Evolutionary conservation across 129 eudicot genomes (phyloP), one percentile per base, ranked within the genome.

Genomic region (Chrysanthemum seticuspe): DNA sequence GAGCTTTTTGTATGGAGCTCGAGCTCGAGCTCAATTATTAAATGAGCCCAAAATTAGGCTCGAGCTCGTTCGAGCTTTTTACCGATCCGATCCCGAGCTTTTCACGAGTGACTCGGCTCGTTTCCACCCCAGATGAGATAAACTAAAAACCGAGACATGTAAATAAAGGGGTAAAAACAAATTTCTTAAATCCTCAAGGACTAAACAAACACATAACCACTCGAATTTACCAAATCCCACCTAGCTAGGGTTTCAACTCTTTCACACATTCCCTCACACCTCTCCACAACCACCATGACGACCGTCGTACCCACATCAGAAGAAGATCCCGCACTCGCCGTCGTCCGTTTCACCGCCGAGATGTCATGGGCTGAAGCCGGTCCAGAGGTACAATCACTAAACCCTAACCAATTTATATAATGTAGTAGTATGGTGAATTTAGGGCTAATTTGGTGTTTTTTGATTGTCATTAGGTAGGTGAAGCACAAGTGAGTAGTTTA

Each of bases 301-400:
- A 93, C 92, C 1, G 80, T 93, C n/a, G 87, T 93, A 2, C 96
- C 98, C 13, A 93, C 98, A 6, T 85, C 96, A n/a, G 96, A 93
- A 70, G 98, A 89, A 81, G 98, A 93, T 73, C 92, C 97, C 27
- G 79, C 77, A 11, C 88, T 93, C 79, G 71, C 92, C 79, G 97
- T 90, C 53, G 98, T 90, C 19, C 89, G 97, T 65, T 90, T 85
- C 86, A 83, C 88, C 66, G 86, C 95, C 44, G 87, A 93, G 55
- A 75, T 85, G 71, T 83, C 97, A 52, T 87, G 97, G 92, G 96
- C 98, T 44, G 98, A 93, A 59, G 98, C 96, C 62, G 97, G 97
- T 53, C 82, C 92, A 10, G 96, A 90, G 95, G 98, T 93, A 40
- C 47, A 40, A 79, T 62, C 14, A 13, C 12, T 13, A 13, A 34